Percentiles rank a stretch among this genome's conserved stretches.
These are phyloP conservation scores for Penicillium tannophilum DNA, from an alignment of 495 filamentous ascomycete species.

Conservation along the genomic window DNA sequence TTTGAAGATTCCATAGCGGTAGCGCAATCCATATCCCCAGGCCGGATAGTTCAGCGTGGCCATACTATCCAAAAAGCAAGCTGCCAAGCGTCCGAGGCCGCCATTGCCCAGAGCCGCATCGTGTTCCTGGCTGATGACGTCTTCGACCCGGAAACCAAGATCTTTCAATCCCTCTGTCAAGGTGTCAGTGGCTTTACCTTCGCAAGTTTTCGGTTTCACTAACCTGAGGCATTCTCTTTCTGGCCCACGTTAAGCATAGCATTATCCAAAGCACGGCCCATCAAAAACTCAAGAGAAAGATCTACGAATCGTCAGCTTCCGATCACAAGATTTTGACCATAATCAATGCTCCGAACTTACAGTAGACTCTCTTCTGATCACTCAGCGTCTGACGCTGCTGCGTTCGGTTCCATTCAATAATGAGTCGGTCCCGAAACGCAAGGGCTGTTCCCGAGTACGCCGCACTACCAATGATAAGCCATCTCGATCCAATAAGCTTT, in stretches of 20 bases:
- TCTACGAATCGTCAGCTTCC: conserved; percentile 46
- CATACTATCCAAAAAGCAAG: conserved; percentile 95
- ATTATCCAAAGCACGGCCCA: conserved; percentile 96
- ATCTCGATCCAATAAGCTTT: neutral
- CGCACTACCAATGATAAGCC: conserved; percentile 51
- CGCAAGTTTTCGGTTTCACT: conserved; percentile 4
- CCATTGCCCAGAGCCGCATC: conserved; percentile 97
- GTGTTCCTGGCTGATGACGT: conserved; percentile 91
- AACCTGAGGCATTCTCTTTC: conserved; percentile 82
- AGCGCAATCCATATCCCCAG: conserved; percentile 95
- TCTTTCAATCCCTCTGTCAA: conserved; percentile 73
- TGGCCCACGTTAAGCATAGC: conserved; percentile 93
- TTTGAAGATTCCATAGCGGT: conserved; percentile 98
- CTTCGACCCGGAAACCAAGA: conserved; percentile 94
- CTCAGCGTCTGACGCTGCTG: conserved; percentile 91
- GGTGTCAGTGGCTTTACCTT: conserved; percentile 1
- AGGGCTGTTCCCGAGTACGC: conserved; percentile 89
- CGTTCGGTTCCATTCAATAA: conserved; percentile 96
- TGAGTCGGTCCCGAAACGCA: conserved; percentile 88
- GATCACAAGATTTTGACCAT: neutral
- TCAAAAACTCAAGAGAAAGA: conserved; percentile 93
- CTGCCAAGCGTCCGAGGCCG: conserved; percentile 90
- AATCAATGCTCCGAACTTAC: conserved; percentile 34
- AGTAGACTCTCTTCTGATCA: conserved; percentile 93
- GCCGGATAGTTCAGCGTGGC: conserved; percentile 93